Evolutionary conservation across 2,329 filamentous ascomycete genomes (phyloP), one percentile per base, ranked within the genome.

Genomic region (Mariannaea sp.): DNA sequence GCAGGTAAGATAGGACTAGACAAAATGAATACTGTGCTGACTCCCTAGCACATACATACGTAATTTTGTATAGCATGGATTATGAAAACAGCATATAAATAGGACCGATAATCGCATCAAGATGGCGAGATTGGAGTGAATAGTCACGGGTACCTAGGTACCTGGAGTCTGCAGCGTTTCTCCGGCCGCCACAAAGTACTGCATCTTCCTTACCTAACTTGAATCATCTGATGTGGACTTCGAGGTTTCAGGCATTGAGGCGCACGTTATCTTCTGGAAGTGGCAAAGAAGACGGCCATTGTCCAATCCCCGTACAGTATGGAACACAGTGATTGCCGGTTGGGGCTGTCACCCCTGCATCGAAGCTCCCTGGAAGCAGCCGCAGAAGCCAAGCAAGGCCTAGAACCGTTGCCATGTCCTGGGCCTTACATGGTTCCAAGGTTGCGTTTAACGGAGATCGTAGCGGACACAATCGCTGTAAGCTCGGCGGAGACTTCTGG

Each of bases 221-320:
- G n/a, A n/a, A n/a, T n/a, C n/a, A n/a, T n/a, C n/a, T n/a, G n/a
- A n/a, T n/a, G n/a, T n/a, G n/a, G n/a, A n/a, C n/a, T n/a, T n/a
- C n/a, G n/a, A n/a, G n/a, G n/a, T n/a, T n/a, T n/a, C n/a, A n/a
- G n/a, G n/a, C n/a, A n/a, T n/a, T n/a, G n/a, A n/a, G n/a, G n/a
- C n/a, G n/a, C n/a, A n/a, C n/a, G n/a, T n/a, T n/a, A n/a, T 53
- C 55, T 65, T 65, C 63, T 65, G 46, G 63, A 65, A 66, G 39
- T 26, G 30, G 35, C 39, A 38, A 56, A 29, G 62, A 64, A 65
- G 29, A 9, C 4, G 16, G 8, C 7, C 50, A 44, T 14, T 27
- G 38, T 42, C 50, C 14, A 39, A 39, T 14, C 24, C 19, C 14
- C 7, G 13, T 43, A 33, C 20, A 29, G 26, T 29, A 8, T n/a